These are phyloP conservation scores for Przewalskia tangutica DNA, from an alignment of 257 asterid genomes.

Conservation along the genomic window DNA sequence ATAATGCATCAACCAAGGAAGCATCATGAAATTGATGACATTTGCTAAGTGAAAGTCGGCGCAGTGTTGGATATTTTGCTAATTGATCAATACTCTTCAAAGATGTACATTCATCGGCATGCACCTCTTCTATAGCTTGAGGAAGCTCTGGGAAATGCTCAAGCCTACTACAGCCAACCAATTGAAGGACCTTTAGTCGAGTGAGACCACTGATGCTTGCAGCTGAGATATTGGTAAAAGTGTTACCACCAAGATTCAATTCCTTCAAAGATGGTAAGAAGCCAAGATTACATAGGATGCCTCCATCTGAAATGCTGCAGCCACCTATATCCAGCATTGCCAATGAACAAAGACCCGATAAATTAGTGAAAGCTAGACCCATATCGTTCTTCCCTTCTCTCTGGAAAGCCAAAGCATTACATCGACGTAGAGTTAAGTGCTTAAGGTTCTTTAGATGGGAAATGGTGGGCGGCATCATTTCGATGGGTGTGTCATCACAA, in stretches of 20 bases:
- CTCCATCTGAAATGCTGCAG: conserved; percentile 5
- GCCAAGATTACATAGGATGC: neutral
- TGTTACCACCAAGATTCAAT: conserved; percentile 4
- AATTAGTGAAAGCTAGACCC: neutral
- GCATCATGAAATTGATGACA: neutral
- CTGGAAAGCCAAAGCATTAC: neutral
- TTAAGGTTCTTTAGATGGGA: neutral
- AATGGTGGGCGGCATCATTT: neutral
- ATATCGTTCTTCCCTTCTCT: neutral
- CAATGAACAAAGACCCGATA: conserved; percentile 3
- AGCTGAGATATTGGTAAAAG: neutral
- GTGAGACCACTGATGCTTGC: neutral
- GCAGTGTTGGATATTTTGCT: neutral
- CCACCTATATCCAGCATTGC: neutral
- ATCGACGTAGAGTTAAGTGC: neutral
- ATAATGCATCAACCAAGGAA: neutral
- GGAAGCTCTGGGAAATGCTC: conserved; percentile 9
- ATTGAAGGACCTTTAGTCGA: neutral
- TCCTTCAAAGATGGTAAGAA: neutral
- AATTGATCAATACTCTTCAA: neutral
- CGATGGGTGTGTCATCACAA: neutral
- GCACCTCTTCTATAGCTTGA: neutral
- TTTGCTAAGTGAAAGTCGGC: neutral
- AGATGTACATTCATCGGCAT: conserved; percentile 1
- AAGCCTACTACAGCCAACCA: conserved; percentile 3